Conservation (phyloP, 495 filamentous ascomycete species). For the Evernia prunastri region DNA sequence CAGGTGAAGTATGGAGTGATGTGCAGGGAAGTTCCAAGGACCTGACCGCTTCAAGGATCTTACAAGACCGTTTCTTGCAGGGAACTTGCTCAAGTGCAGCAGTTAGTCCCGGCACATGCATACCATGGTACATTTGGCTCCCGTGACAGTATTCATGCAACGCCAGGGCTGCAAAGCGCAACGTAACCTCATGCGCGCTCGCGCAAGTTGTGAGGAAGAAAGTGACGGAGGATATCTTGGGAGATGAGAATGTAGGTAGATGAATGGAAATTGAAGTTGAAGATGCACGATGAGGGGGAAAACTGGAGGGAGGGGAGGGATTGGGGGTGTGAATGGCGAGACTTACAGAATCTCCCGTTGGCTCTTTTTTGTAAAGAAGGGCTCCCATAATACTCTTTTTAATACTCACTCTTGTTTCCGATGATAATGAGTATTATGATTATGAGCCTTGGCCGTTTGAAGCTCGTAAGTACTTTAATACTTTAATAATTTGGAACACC, state of each 20-base stretch:
- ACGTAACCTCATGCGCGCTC: background rate
- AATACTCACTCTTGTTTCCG: too few relatives aligned
- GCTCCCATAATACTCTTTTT: conserved; percentile 10
- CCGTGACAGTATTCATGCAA: conserved; percentile 14
- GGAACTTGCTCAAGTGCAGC: conserved; percentile 17
- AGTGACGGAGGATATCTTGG: background rate
- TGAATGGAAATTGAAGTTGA: background rate
- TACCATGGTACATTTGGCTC: conserved; percentile 10
- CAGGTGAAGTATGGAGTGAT: conserved; percentile 3
- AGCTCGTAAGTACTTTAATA: background rate
- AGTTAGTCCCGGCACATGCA: conserved; percentile 17
- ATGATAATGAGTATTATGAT: too few relatives aligned
- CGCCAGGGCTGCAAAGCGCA: conserved; percentile 4
- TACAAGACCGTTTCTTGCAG: conserved; percentile 16
- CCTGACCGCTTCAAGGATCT: conserved; percentile 12
- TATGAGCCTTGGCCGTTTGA: background rate
- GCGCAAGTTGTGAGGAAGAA: background rate
- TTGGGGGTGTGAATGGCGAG: conserved; percentile 10
- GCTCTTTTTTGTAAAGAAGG: conserved; percentile 24
- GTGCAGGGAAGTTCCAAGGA: conserved; percentile 4
- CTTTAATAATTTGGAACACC: background rate
- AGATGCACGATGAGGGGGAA: background rate
- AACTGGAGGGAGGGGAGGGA: background rate
- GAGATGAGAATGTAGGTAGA: background rate
- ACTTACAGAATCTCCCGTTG: conserved; percentile 26